phyloP scores from a whole-genome alignment of 495 filamentous ascomycete genomes.

The Mytilinidion resinicola region DNA sequence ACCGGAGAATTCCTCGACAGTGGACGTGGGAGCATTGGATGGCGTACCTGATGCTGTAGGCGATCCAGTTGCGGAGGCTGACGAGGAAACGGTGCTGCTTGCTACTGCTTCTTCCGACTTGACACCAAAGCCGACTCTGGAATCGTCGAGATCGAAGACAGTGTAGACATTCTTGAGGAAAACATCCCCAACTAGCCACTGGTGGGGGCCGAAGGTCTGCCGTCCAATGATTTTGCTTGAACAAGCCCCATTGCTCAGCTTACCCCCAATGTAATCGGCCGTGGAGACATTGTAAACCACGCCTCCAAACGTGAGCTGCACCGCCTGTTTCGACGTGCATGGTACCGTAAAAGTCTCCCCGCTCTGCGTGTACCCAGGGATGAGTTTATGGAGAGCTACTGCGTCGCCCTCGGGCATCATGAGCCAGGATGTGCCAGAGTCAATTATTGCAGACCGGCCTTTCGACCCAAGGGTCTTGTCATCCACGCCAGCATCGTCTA shows the following conservation, averaged over 20 bases:
- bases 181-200: constrained; percentile 75
- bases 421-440: constrained; percentile 74
- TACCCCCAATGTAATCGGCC: constrained; percentile 60
- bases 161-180: constrained; percentile 89
- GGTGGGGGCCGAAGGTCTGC: constrained; percentile 42
- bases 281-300: constrained; percentile 57
- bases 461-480: constrained; percentile 47
- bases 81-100: neutral
- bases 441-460: constrained; percentile 59
- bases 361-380: constrained; percentile 50
- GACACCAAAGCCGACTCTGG: constrained; percentile 24
- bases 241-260: constrained; percentile 44
- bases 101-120: constrained; percentile 2
- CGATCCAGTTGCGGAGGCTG: neutral
- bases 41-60: neutral
- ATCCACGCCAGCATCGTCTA: constrained; percentile 57
- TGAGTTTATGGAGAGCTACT: constrained; percentile 53
- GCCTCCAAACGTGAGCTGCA: constrained; percentile 52
- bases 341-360: constrained; percentile 61
- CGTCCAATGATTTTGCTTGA: constrained; percentile 54
- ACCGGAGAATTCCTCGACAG: neutral
- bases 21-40: neutral
- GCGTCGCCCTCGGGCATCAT: constrained; percentile 63
- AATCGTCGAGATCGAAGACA: constrained; percentile 63
- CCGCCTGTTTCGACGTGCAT: constrained; percentile 52